phyloP scores from a whole-genome alignment of 805 yeast genomes.

The Maudiozyma bulderi region DNA sequence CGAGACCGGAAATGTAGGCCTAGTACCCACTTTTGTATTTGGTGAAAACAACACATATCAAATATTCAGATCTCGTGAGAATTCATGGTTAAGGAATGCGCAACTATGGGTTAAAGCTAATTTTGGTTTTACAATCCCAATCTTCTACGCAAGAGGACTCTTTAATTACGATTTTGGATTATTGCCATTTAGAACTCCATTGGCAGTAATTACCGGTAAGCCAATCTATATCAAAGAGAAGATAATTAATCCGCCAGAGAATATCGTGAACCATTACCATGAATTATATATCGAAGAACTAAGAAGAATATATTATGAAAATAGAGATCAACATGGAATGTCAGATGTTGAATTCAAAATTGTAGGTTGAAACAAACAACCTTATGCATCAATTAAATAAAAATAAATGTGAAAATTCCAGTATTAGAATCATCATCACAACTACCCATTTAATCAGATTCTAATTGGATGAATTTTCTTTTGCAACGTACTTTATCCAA shows the following conservation, averaged over 20 bases:
- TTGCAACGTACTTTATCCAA: too few species aligned
- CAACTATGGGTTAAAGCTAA: conserved; percentile 65
- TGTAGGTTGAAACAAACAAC: conserved; percentile 13
- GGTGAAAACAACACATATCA: conserved; percentile 73
- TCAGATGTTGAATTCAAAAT: conserved; percentile 18
- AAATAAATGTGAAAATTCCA: too few species aligned
- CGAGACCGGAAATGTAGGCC: conserved; percentile 59
- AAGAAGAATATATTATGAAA: conserved; percentile 51
- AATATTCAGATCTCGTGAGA: conserved; percentile 36
- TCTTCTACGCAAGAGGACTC: conserved; percentile 85
- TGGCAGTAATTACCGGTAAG: conserved; percentile 63
- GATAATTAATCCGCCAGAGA: conserved; percentile 34
- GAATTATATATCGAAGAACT: conserved; percentile 56
- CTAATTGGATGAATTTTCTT: too few species aligned
- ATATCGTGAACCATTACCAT: conserved; percentile 63
- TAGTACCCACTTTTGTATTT: conserved; percentile 85
- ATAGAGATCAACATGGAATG: conserved; percentile 44
- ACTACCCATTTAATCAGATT: too few species aligned
- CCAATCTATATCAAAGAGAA: conserved; percentile 52
- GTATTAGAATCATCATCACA: too few species aligned
- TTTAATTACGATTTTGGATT: conserved; percentile 90
- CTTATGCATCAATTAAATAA: too few species aligned
- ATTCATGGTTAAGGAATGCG: conserved; percentile 41
- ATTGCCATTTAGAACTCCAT: conserved; percentile 73
- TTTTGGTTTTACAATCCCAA: conserved; percentile 80